Evolutionary conservation across 139 green algal genomes (phyloP).

Genomic region (Tetratostichococcus sp.): DNA sequence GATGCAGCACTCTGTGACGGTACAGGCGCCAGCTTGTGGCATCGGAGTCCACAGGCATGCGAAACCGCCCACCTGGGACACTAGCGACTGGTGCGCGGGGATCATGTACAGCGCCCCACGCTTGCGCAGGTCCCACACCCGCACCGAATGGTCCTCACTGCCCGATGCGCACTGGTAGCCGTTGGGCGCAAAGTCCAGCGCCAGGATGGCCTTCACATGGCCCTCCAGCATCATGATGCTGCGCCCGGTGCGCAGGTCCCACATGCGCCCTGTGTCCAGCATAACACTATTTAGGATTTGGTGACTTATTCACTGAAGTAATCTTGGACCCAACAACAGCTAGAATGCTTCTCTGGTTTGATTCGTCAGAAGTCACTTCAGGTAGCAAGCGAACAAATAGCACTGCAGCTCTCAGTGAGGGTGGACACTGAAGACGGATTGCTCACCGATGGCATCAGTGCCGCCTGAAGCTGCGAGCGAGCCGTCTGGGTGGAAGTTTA

Average conservation of each 20-base stretch:
- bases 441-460: slow-evolving; percentile 70
- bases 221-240: slow-evolving; percentile 79
- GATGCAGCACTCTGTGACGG: too few relatives aligned
- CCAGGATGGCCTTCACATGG: slow-evolving; percentile 85
- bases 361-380: too few relatives aligned
- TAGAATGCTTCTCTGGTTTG: too few relatives aligned
- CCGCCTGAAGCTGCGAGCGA: slow-evolving; percentile 68
- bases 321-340: too few relatives aligned
- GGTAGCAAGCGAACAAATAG: too few relatives aligned
- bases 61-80: slow-evolving; percentile 52
- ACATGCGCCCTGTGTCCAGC: slow-evolving; percentile 74
- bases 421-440: not conserved
- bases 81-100: slow-evolving; percentile 68
- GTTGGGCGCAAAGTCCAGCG: slow-evolving; percentile 82
- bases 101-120: slow-evolving; percentile 70
- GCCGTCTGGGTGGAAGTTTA: slow-evolving; percentile 90
- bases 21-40: too few relatives aligned
- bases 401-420: too few relatives aligned
- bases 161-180: slow-evolving; percentile 73
- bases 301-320: too few relatives aligned
- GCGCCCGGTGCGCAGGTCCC: slow-evolving; percentile 86
- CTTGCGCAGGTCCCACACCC: slow-evolving; percentile 89
- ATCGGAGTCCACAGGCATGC: too few relatives aligned
- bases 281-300: too few relatives aligned
- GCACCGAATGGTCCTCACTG: slow-evolving; percentile 74